Conservation (phyloP, 2,329 filamentous ascomycete genomes). For the Diaporthe caulivora region DNA sequence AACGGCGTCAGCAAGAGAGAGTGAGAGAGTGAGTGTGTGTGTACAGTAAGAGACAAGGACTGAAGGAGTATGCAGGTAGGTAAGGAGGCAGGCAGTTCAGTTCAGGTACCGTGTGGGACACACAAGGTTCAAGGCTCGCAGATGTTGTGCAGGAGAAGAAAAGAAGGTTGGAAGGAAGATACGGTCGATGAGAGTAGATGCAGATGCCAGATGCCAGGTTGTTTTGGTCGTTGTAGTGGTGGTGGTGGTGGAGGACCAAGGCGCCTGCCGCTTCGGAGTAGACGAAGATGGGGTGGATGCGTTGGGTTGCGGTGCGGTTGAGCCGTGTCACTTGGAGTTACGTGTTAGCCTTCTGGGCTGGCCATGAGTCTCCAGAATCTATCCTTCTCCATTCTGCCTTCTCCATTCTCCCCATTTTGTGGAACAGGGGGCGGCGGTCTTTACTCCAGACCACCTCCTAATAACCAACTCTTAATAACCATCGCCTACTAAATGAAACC, state of each 20-base stretch:
- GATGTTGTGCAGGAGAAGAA: conserved; percentile 29
- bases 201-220: conserved; percentile 27
- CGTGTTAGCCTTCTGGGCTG: conserved; percentile 27
- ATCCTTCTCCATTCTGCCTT: neutral
- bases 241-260: neutral
- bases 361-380: conserved; percentile 9
- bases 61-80: no score
- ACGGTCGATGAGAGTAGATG: conserved; percentile 14
- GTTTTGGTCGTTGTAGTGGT: conserved; percentile 11
- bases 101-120: conserved; percentile 26
- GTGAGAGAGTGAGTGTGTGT: neutral
- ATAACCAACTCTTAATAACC: no score
- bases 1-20: conserved; percentile 22
- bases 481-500: neutral
- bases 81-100: no score
- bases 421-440: neutral
- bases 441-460: neutral
- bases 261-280: conserved; percentile 29
- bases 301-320: conserved; percentile 27
- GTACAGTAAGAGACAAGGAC: no score
- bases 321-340: conserved; percentile 36
- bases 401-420: conserved; percentile 13
- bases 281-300: conserved; percentile 31
- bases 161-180: neutral
- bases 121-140: conserved; percentile 22